Percentiles rank a stretch among this genome's conserved stretches.
Conservation (phyloP, 192 early-diverging fungal genomes). For the Backusella australiensis region DNA sequence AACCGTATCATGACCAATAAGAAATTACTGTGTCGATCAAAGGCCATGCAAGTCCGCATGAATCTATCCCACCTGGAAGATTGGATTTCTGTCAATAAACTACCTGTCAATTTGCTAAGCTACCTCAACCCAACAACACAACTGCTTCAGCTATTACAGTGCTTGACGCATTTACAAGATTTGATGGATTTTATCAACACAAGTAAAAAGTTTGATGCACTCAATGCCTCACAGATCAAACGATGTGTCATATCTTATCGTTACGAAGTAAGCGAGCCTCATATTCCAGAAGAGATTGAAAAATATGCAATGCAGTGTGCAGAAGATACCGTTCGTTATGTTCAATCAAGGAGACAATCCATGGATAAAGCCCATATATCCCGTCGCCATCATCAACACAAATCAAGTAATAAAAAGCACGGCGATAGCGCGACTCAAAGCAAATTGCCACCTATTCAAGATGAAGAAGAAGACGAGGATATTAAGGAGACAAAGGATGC, state of each 20-base stretch:
- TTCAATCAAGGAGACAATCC: neutral
- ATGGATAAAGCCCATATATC: neutral
- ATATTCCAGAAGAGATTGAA: conserved; percentile 69
- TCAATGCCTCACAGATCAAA: conserved; percentile 74
- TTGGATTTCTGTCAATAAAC: conserved; percentile 73
- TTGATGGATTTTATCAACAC: conserved; percentile 77
- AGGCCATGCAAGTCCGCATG: conserved; percentile 82
- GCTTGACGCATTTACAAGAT: conserved; percentile 70
- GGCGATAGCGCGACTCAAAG: neutral
- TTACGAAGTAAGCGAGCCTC: conserved; percentile 87
- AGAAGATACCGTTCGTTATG: conserved; percentile 53
- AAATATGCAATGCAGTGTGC: conserved; percentile 75
- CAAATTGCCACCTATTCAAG: neutral
- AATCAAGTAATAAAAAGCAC: neutral
- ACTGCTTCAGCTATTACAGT: conserved; percentile 78
- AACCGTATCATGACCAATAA: conserved; percentile 82
- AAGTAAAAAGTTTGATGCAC: conserved; percentile 55
- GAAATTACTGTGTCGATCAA: conserved; percentile 72
- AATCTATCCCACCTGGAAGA: conserved; percentile 81
- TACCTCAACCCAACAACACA: conserved; percentile 76
- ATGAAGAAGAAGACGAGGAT: conserved; percentile 25
- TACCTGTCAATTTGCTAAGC: conserved; percentile 33
- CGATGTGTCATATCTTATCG: conserved; percentile 74
- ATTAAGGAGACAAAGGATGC: conserved; percentile 45
- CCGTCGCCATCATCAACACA: neutral